A percentile compares a stretch with the other conserved stretches of the same genome.
These are phyloP conservation scores for Eleusine indica DNA, from an alignment of 176 grass and related monocot species.

Conservation along the genomic window DNA sequence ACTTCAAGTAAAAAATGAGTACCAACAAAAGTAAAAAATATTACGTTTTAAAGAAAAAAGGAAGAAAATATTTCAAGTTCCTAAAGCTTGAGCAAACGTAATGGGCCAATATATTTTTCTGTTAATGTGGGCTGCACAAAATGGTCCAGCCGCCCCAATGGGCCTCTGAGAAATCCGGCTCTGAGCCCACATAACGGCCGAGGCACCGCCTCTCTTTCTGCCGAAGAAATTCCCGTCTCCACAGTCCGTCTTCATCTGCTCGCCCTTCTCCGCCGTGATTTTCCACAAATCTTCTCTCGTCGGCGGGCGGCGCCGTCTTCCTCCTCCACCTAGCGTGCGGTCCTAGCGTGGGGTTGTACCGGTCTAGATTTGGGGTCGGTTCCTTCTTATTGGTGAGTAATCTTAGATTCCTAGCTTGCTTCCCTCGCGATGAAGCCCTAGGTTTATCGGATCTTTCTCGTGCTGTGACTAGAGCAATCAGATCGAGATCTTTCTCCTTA, in stretches of 20 bases:
- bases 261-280: not conserved
- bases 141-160: too few relatives aligned
- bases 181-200: too few relatives aligned
- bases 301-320: not conserved
- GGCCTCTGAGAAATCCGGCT: too few relatives aligned
- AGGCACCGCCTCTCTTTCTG: not conserved
- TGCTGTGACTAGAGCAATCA: not conserved
- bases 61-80: too few relatives aligned
- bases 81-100: too few relatives aligned
- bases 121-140: too few relatives aligned
- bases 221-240: not conserved
- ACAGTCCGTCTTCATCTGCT: too few relatives aligned
- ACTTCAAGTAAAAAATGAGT: too few relatives aligned
- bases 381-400: not conserved
- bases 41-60: too few relatives aligned
- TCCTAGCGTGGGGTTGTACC: not conserved
- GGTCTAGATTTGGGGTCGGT: not conserved
- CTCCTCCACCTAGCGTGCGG: not conserved
- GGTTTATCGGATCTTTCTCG: not conserved
- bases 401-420: not conserved
- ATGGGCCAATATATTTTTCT: too few relatives aligned
- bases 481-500: not conserved
- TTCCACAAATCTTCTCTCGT: not conserved
- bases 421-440: not conserved
- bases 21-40: too few relatives aligned